Conservation (phyloP, 139 green algal species). For the Chlorella sp. region DNA sequence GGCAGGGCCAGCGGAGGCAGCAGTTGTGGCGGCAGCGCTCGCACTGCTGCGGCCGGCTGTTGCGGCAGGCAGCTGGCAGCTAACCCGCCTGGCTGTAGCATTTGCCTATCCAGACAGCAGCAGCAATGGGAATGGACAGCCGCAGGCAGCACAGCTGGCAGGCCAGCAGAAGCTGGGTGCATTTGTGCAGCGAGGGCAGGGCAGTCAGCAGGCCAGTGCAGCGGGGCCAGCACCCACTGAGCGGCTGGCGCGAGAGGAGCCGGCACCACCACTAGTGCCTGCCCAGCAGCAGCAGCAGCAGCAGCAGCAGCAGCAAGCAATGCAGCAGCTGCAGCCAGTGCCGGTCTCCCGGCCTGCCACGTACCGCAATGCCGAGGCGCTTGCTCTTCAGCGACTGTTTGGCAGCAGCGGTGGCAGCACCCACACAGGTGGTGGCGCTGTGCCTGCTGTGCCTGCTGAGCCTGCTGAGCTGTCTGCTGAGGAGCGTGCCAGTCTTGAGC, state of each 20-base stretch:
- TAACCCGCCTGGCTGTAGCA: slow-evolving; percentile 2
- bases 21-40: not conserved
- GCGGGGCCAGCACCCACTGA: not conserved
- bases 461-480: not conserved
- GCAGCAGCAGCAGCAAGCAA: not conserved
- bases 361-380: slow-evolving; percentile 36
- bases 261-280: too few relatives aligned
- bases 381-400: slow-evolving; percentile 28
- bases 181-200: not conserved
- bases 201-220: not conserved
- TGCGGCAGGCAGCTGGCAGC: slow-evolving; percentile 8
- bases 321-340: not conserved
- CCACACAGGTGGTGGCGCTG: not conserved
- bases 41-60: slow-evolving; percentile 11
- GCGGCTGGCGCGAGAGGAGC: too few relatives aligned
- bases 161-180: too few relatives aligned
- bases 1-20: not conserved
- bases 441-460: not conserved
- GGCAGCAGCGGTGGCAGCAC: not conserved
- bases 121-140: not conserved
- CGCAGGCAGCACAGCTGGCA: not conserved
- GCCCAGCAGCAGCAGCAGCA: not conserved
- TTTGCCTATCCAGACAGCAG: not conserved
- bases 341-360: not conserved
- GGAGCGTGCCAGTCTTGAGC: slow-evolving; percentile 19